A percentile compares a stretch with the other conserved stretches of the same genome.
These are phyloP conservation scores for Mycena polygramma DNA, from an alignment of 768 basidiomycete genomes.

Conservation along the genomic window DNA sequence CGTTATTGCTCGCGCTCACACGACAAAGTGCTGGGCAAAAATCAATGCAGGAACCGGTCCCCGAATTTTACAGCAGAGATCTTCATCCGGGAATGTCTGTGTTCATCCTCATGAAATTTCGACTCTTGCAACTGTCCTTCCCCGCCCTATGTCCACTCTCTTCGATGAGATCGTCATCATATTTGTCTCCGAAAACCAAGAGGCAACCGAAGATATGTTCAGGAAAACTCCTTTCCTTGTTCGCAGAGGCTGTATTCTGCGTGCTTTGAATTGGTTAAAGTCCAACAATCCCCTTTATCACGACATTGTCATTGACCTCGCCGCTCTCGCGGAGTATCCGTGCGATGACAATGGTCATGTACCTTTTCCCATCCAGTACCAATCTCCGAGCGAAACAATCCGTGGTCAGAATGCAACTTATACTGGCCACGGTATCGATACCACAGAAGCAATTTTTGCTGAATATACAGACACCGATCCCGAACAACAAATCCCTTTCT, in stretches of 20 bases:
- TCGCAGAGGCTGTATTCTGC: constrained; percentile 19
- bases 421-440: constrained; percentile 33
- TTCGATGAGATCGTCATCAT: constrained; percentile 15
- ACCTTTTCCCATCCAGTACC: constrained; percentile 30
- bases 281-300: not conserved
- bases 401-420: constrained; percentile 33
- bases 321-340: constrained; percentile 30
- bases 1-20: constrained; percentile 2
- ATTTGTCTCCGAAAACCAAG: constrained; percentile 7
- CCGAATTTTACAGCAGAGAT: constrained; percentile 7
- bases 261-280: constrained; percentile 16
- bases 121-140: constrained; percentile 5
- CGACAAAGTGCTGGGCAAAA: constrained; percentile 13
- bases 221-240: constrained; percentile 33
- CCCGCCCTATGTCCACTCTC: constrained; percentile 20
- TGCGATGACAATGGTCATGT: constrained; percentile 9
- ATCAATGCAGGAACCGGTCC: not conserved
- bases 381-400: constrained; percentile 14
- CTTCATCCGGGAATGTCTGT: constrained; percentile 36
- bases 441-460: constrained; percentile 16
- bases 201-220: constrained; percentile 26
- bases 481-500: not conserved
- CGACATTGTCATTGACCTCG: constrained; percentile 29
- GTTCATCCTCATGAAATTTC: constrained; percentile 35
- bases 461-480: not conserved